phyloP scores from a whole-genome alignment of 2,329 filamentous ascomycete species.

The Nemania sp. region DNA sequence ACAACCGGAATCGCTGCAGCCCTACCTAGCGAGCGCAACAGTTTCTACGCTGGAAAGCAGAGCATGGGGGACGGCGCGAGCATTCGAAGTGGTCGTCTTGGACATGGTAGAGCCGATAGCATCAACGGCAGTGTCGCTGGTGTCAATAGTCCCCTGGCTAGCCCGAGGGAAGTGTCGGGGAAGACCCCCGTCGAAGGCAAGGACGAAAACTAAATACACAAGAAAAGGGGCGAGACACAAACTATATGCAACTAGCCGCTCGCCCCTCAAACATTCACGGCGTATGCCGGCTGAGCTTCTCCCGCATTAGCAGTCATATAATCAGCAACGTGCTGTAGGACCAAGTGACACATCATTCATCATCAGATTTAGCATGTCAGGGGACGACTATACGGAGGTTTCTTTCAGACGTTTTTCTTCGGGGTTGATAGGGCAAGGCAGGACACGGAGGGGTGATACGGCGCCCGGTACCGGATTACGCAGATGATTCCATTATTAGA shows the following conservation, averaged over 20 bases:
- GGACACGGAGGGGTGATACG: not conserved
- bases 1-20: slow-evolving; percentile 68
- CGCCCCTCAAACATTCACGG: not conserved
- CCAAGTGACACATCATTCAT: slow-evolving; percentile 1
- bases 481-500: slow-evolving; percentile 24
- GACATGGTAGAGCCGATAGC: slow-evolving; percentile 81
- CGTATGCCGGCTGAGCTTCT: too few relatives aligned
- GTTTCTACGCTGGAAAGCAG: slow-evolving; percentile 68
- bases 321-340: not conserved
- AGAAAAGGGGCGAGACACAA: slow-evolving; percentile 26
- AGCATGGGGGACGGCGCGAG: slow-evolving; percentile 71
- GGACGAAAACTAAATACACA: slow-evolving; percentile 31
- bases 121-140: slow-evolving; percentile 74
- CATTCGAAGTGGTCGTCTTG: slow-evolving; percentile 74
- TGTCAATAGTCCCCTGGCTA: slow-evolving; percentile 64
- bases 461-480: not conserved
- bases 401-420: not conserved
- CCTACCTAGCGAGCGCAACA: slow-evolving; percentile 76
- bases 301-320: too few relatives aligned
- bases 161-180: slow-evolving; percentile 51
- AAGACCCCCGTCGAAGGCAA: slow-evolving; percentile 37
- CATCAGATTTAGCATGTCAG: slow-evolving; percentile 6
- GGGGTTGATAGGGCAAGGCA: slow-evolving; percentile 8
- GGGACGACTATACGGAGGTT: not conserved
- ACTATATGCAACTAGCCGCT: slow-evolving; percentile 3